Evolutionary conservation across 2,329 filamentous ascomycete species (phyloP).

Genomic region (Trichothecium roseum): DNA sequence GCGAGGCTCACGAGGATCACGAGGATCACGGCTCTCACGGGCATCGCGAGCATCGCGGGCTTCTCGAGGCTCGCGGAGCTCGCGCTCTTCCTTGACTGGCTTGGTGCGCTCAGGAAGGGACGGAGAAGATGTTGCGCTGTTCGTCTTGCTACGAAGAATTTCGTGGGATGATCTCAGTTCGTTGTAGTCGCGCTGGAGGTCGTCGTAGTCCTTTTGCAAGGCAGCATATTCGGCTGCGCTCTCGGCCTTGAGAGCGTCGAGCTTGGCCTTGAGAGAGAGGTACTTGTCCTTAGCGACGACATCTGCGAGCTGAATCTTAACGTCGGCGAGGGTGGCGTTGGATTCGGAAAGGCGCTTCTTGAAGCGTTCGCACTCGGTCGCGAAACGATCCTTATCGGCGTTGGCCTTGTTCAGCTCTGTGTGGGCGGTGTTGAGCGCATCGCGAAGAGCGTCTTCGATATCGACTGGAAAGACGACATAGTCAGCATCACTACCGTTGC

Average conservation of each 20-base stretch:
- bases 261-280: conserved; percentile 2
- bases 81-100: conserved; percentile 15
- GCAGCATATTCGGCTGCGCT: conserved; percentile 1
- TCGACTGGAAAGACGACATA: neutral
- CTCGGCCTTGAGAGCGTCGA: neutral
- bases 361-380: conserved; percentile 15
- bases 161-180: conserved; percentile 17
- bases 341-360: conserved; percentile 18
- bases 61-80: conserved; percentile 9
- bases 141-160: conserved; percentile 17
- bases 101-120: conserved; percentile 6
- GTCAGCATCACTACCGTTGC: neutral
- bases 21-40: conserved; percentile 12
- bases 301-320: neutral
- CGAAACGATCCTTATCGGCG: conserved; percentile 13
- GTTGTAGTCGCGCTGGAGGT: conserved; percentile 12
- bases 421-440: conserved; percentile 10
- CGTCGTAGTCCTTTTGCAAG: conserved; percentile 6
- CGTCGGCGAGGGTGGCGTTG: conserved; percentile 2
- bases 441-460: conserved; percentile 7
- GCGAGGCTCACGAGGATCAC: too few species aligned
- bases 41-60: conserved; percentile 10
- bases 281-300: conserved; percentile 1
- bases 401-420: conserved; percentile 14
- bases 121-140: conserved; percentile 13